Conservation (phyloP, 441 rosid species). For the Monsonia emarginata region DNA sequence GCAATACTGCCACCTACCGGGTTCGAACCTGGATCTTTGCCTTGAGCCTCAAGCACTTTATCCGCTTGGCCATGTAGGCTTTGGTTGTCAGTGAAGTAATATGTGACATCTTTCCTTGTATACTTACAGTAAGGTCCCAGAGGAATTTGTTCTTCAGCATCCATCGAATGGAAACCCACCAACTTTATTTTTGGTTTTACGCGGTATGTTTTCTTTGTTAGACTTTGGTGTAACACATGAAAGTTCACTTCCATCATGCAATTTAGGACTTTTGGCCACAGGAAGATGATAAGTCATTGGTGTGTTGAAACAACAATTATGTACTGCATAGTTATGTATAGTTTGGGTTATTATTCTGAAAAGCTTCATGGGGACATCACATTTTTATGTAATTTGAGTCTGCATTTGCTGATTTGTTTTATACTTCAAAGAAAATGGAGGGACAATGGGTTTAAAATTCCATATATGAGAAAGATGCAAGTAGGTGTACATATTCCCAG, state of each 20-base stretch:
- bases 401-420: neutral
- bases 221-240: neutral
- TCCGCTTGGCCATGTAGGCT: no score
- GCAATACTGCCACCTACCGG: no score
- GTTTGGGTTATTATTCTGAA: neutral
- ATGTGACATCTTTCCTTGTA: slow-evolving; percentile 20
- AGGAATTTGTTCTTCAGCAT: slow-evolving; percentile 76
- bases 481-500: neutral
- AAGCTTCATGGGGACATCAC: neutral
- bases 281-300: neutral
- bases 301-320: neutral
- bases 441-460: neutral
- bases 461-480: neutral
- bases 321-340: neutral
- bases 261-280: neutral
- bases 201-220: slow-evolving; percentile 37
- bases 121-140: slow-evolving; percentile 81
- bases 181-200: slow-evolving; percentile 78
- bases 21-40: no score
- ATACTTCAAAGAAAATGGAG: neutral
- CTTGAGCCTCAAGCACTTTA: no score
- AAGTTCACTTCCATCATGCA: slow-evolving; percentile 5
- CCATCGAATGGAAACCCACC: slow-evolving; percentile 95
- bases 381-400: neutral
- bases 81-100: slow-evolving; percentile 18